Percentiles rank a stretch among this genome's conserved stretches.
Conservation (phyloP, 1,139 yeast genomes). For the Meyerozyma elateridarum region DNA sequence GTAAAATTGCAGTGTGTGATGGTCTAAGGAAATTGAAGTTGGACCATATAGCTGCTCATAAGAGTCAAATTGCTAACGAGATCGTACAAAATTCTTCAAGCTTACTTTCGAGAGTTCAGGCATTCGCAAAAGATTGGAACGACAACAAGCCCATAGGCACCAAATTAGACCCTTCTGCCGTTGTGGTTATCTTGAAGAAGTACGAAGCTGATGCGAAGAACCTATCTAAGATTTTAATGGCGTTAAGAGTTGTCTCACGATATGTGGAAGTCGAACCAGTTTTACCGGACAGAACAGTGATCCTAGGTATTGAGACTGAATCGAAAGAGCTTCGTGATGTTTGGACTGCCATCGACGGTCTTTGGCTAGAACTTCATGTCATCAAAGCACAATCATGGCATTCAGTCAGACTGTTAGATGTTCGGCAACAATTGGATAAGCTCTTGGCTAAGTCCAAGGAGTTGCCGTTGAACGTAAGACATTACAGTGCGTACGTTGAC, state of each 20-base stretch:
- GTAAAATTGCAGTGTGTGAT: conserved; percentile 40
- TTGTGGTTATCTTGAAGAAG: conserved; percentile 40
- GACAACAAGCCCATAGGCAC: conserved; percentile 47
- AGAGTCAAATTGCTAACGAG: conserved; percentile 32
- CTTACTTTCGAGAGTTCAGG: no score
- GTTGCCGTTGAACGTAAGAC: conserved; percentile 58
- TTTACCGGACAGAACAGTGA: conserved; percentile 17
- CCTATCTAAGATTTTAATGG: conserved; percentile 16
- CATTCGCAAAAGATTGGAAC: conserved; percentile 41
- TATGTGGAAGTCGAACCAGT: conserved; percentile 37
- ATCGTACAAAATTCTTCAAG: no score
- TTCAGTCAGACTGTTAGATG: conserved; percentile 39
- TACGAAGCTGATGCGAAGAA: conserved; percentile 33
- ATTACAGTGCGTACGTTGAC: conserved; percentile 65
- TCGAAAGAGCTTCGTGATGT: conserved; percentile 54
- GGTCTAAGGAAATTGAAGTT: conserved; percentile 38
- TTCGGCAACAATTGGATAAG: conserved; percentile 51
- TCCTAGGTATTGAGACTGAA: conserved; percentile 42
- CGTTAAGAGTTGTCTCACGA: conserved; percentile 38
- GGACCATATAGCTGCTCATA: no score
- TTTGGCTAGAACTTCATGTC: conserved; percentile 49
- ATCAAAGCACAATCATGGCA: conserved; percentile 49
- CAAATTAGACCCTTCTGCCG: conserved; percentile 41
- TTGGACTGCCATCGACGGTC: conserved; percentile 59
- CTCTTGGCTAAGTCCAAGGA: conserved; percentile 43